Evolutionary conservation across 1,284 basidiomycete species (phyloP), one percentile per base, ranked within the genome.

Genomic region (Ganoderma sp.): DNA sequence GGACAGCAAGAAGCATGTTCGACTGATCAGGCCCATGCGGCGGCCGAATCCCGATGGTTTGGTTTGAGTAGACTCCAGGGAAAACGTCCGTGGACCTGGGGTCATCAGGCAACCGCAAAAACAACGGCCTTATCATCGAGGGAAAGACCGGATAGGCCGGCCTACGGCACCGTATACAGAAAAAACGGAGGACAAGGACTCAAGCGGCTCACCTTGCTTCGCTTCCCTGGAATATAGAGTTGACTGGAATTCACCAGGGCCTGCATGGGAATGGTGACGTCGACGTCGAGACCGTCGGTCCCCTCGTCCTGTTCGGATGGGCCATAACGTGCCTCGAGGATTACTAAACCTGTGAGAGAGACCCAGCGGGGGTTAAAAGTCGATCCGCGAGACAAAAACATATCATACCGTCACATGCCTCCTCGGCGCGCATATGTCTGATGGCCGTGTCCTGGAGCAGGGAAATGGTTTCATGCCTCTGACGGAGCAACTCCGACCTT

Each of bases 251-350:
- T 85, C 58, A 97, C 92, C 19, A 97, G 83, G 32, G 93, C 90
- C 81, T 97, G 95, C 37, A 97, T 76, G 3, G 96, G 88, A 41
- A 93, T 82, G 22, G 90, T 92, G 48, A 96, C 93, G 78, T 96
- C 90, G 71, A 94, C 85, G 58, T 84, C 81, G 34, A 92, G 81
- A 63, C 86, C 87, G 66, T 81, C 78, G 5, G 82, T 80, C 67
- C 82, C 83, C 63, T 84, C 84, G 71, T 87, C 84, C 61, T 83
- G 82, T 70, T 87, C 85, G 41, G 80, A 77, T 57, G 84, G 82
- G 54, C 90, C 89, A 78, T 95, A 96, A 48, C 80, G 84, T 3
- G 93, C 94, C 67, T 90, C 86, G 52, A 89, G 76, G 71, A 96
- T 87, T 63, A 96, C 84, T 52, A 96, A 83, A 63, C 93, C 92